Conservation (phyloP, 2,329 filamentous ascomycete species). For the Emericellopsis cladophorae region DNA sequence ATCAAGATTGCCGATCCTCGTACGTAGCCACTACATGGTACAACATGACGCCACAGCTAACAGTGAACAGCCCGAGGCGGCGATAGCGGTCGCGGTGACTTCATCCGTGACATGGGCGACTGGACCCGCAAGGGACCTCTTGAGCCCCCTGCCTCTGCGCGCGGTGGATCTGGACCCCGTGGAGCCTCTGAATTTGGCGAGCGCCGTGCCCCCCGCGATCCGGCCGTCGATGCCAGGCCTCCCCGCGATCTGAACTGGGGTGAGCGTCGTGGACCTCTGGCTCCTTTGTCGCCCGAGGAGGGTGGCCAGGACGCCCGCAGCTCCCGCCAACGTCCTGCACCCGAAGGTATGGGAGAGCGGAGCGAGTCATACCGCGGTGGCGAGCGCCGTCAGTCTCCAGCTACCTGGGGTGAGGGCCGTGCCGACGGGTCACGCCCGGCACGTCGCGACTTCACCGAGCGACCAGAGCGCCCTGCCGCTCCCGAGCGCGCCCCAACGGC, state of each 20-base stretch:
- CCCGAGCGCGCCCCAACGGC: conserved; percentile 61
- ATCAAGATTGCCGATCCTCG: conserved; percentile 96
- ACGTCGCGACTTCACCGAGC: conserved; percentile 56
- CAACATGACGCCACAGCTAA: conserved; percentile 17
- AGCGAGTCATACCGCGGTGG: conserved; percentile 41
- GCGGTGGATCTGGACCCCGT: conserved; percentile 25
- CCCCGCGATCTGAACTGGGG: conserved; percentile 69
- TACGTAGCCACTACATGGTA: conserved; percentile 34
- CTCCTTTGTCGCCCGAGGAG: conserved; percentile 49
- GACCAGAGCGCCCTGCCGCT: conserved; percentile 64
- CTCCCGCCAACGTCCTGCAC: conserved; percentile 33
- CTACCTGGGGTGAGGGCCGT: conserved; percentile 62
- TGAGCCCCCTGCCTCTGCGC: conserved; percentile 47
- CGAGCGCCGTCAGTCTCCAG: conserved; percentile 56
- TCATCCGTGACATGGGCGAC: conserved; percentile 66
- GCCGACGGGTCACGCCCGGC: conserved; percentile 72
- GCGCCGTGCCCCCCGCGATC: conserved; percentile 56
- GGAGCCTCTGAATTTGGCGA: conserved; percentile 38
- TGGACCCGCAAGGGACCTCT: conserved; percentile 92
- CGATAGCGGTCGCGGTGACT: conserved; percentile 41
- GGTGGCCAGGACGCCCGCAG: conserved; percentile 37
- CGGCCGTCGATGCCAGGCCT: conserved; percentile 42
- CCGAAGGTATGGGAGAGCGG: conserved; percentile 41
- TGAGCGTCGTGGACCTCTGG: conserved; percentile 83
- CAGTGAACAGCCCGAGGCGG: conserved; percentile 65